Percentiles rank a stretch among this genome's conserved stretches.
phyloP scores from a whole-genome alignment of 345 rosid species.

The Brassica juncea region DNA sequence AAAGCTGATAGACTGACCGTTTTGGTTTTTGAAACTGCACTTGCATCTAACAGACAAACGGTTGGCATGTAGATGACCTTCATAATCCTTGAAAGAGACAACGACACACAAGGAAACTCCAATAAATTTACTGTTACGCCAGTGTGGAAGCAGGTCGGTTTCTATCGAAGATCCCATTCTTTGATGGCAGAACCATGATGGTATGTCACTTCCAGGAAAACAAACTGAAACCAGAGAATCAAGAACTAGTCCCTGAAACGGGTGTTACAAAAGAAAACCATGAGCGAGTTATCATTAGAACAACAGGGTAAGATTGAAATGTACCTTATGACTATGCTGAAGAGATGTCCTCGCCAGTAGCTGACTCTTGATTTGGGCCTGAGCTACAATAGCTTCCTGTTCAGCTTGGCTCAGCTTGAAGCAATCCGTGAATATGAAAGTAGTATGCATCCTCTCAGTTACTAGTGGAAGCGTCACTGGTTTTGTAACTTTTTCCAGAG shows the following conservation, averaged over 20 bases:
- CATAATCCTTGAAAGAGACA: conserved; percentile 24
- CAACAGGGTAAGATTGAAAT: too few relatives aligned
- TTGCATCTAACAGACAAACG: conserved; percentile 34
- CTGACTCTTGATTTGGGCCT: conserved; percentile 33
- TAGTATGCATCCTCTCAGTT: too few relatives aligned
- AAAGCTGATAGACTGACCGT: conserved; percentile 27
- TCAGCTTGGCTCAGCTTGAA: not conserved
- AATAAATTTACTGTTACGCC: conserved; percentile 33
- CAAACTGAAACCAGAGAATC: conserved; percentile 32
- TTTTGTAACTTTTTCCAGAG: conserved; percentile 11
- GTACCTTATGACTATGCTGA: not conserved
- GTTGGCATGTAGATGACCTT: conserved; percentile 9
- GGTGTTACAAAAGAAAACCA: not conserved
- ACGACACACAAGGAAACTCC: conserved; percentile 28
- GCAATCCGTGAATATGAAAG: too few relatives aligned
- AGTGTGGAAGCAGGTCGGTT: conserved; percentile 31
- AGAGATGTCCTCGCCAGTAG: conserved; percentile 20
- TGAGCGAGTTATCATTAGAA: not conserved
- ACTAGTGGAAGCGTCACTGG: too few relatives aligned
- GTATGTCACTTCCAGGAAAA: conserved; percentile 35
- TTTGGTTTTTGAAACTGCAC: conserved; percentile 3
- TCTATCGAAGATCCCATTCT: conserved; percentile 29
- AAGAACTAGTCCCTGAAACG: conserved; percentile 22
- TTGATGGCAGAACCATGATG: conserved; percentile 32
- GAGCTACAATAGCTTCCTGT: conserved; percentile 25